phyloP scores from a whole-genome alignment of 805 yeast genomes.

The Suhomyces canberraensis region DNA sequence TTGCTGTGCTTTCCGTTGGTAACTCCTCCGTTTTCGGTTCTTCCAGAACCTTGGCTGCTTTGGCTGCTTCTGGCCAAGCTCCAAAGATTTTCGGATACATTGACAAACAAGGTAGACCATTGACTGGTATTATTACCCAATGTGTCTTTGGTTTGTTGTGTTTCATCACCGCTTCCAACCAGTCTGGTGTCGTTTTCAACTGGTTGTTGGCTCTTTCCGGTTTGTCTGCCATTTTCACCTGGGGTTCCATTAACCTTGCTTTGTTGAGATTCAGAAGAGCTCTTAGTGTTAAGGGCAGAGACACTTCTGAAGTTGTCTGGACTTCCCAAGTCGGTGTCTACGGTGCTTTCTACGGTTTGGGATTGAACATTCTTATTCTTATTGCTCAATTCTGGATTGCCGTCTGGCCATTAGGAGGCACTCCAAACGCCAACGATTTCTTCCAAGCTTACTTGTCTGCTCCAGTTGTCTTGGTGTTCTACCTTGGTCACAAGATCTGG shows the following conservation, averaged over 20 bases:
- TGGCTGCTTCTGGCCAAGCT: constrained; percentile 64
- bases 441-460: constrained; percentile 47
- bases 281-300: constrained; percentile 48
- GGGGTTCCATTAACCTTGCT: constrained; percentile 71
- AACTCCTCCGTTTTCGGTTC: constrained; percentile 70
- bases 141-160: constrained; percentile 55
- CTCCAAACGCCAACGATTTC: constrained; percentile 34
- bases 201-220: constrained; percentile 82
- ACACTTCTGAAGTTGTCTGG: constrained; percentile 33
- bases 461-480: constrained; percentile 42
- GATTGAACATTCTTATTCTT: constrained; percentile 32
- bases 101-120: constrained; percentile 76
- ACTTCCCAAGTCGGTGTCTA: constrained; percentile 35
- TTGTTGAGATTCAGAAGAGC: constrained; percentile 66
- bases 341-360: constrained; percentile 35
- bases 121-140: constrained; percentile 59
- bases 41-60: constrained; percentile 64
- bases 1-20: constrained; percentile 70
- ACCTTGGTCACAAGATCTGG: constrained; percentile 45
- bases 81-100: constrained; percentile 63
- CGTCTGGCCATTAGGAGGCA: constrained; percentile 36
- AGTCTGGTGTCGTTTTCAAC: constrained; percentile 57
- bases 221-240: constrained; percentile 70
- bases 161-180: constrained; percentile 59
- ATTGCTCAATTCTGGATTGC: constrained; percentile 45